A percentile compares a stretch with the other conserved stretches of the same genome.
Conservation (phyloP, 495 filamentous ascomycete genomes). For the Tuber magnatum region DNA sequence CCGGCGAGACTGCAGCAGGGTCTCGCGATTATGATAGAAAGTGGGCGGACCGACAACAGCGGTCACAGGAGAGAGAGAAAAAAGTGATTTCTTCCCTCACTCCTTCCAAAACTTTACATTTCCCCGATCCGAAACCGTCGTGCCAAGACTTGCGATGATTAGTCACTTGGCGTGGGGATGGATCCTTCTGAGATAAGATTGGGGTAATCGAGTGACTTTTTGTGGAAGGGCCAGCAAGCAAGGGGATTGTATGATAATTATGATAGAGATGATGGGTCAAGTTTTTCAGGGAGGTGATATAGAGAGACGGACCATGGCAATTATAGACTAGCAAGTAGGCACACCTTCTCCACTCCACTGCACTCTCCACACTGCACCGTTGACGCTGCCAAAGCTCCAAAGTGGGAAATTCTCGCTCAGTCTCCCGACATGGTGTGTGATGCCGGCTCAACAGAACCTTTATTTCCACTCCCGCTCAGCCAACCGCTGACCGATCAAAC, state of each 20-base stretch:
- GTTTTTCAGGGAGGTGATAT: neutral
- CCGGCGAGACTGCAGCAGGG: neutral
- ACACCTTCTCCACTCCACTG: neutral
- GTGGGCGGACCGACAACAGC: neutral
- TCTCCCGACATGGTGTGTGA: neutral
- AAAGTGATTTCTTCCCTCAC: neutral
- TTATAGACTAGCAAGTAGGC: neutral
- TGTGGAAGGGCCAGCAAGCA: neutral
- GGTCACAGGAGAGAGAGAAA: neutral
- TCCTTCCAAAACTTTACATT: neutral
- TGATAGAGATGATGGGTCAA: neutral
- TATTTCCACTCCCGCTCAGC: neutral
- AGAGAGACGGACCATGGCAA: no score
- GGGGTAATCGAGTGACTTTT: neutral
- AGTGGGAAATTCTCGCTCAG: neutral
- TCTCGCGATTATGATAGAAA: neutral
- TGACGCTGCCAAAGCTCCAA: neutral
- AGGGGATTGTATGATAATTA: neutral
- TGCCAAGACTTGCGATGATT: neutral
- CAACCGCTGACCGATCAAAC: neutral
- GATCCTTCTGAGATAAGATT: no score
- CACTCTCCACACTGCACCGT: neutral
- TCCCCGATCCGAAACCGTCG: neutral
- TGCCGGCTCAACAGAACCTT: neutral
- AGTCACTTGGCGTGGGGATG: neutral